Percentiles rank a stretch among this genome's conserved stretches.
phyloP scores from a whole-genome alignment of 495 filamentous ascomycete species.

The Penicillium antarcticum region DNA sequence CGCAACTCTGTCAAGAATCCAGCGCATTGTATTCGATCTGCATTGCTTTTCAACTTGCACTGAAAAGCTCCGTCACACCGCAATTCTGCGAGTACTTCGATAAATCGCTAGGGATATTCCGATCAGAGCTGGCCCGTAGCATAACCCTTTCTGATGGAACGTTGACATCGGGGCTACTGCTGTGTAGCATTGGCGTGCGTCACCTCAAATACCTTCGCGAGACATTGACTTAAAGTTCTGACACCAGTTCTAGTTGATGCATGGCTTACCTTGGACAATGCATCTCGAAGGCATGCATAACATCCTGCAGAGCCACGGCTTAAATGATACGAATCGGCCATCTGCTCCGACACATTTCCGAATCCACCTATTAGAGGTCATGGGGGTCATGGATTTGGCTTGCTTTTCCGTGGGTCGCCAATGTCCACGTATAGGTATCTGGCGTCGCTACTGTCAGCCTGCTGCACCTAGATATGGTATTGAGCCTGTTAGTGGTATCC shows the following conservation, averaged over 20 bases:
- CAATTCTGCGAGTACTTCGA: conserved; percentile 35
- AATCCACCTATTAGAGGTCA: conserved; percentile 32
- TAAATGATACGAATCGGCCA: conserved; percentile 1
- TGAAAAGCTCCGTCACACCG: conserved; percentile 6
- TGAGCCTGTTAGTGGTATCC: conserved; percentile 34
- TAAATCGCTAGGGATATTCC: conserved; percentile 24
- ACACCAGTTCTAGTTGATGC: conserved; percentile 24
- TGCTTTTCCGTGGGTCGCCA: conserved; percentile 30
- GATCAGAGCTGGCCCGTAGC: conserved; percentile 27
- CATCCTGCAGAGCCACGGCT: conserved; percentile 24
- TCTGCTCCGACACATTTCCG: conserved; percentile 17
- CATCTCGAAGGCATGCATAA: conserved; percentile 38
- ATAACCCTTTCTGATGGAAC: conserved; percentile 29
- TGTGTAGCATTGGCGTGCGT: conserved; percentile 39
- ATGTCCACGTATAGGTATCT: conserved; percentile 27
- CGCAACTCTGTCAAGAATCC: conserved; percentile 27
- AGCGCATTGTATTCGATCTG: conserved; percentile 31
- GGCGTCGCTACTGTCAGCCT: conserved; percentile 27
- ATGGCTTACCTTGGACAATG: conserved; percentile 36
- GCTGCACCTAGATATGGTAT: conserved; percentile 11
- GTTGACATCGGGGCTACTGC: conserved; percentile 30
- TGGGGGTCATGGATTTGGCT: conserved; percentile 37
- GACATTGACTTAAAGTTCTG: background rate
- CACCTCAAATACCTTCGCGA: background rate
- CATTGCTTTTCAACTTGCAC: conserved; percentile 30